Conservation (phyloP, 2,329 filamentous ascomycete species). For the Trichoderma koningiopsis region DNA sequence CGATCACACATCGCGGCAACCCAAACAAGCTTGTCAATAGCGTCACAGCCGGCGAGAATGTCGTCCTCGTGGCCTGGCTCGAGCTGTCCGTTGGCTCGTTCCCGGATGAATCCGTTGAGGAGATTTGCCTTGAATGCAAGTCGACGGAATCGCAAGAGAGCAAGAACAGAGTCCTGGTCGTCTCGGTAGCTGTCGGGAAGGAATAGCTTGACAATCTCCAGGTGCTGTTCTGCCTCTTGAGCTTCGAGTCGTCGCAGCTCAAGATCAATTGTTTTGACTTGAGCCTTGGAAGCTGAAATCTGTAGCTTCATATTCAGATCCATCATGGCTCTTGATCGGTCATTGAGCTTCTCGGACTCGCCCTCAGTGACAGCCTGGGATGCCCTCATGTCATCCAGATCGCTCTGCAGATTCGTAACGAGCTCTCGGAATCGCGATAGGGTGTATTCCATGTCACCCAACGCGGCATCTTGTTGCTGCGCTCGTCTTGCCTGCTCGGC, state of each 20-base stretch:
- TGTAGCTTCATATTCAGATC: conserved; percentile 95
- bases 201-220: conserved; percentile 87
- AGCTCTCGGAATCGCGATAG: conserved; percentile 86
- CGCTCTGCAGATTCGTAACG: conserved; percentile 79
- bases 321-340: conserved; percentile 89
- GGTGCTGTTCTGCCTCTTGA: conserved; percentile 83
- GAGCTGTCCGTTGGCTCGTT: conserved; percentile 69
- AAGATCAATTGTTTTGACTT: conserved; percentile 91
- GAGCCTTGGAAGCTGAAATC: conserved; percentile 84
- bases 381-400: conserved; percentile 88
- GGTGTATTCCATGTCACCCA: conserved; percentile 89
- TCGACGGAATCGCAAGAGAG: conserved; percentile 83
- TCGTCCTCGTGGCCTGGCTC: conserved; percentile 75
- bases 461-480: conserved; percentile 73
- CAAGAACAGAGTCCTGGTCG: conserved; percentile 84
- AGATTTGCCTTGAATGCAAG: conserved; percentile 86
- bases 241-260: conserved; percentile 85
- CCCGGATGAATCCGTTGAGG: conserved; percentile 75
- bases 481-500: conserved; percentile 76
- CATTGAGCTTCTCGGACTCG: conserved; percentile 87
- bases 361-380: conserved; percentile 91
- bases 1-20: conserved; percentile 81
- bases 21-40: conserved; percentile 83
- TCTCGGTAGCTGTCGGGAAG: conserved; percentile 79
- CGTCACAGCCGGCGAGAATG: conserved; percentile 76